Conservation (phyloP, 768 basidiomycete species). For the Boletus reticulatus region DNA sequence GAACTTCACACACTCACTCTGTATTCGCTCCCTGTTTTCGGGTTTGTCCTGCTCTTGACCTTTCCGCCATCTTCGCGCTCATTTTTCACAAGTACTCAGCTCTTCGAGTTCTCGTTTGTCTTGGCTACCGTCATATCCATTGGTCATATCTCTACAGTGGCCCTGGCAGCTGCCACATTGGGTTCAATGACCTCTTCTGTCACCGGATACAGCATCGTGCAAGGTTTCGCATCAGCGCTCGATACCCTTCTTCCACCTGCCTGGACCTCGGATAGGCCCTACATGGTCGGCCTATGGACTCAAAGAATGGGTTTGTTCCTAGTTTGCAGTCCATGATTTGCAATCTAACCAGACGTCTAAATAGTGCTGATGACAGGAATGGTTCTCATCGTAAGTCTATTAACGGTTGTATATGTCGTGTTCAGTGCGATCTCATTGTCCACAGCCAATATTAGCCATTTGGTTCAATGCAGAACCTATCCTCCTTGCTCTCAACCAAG, state of each 20-base stretch:
- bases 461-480: slow-evolving; percentile 86
- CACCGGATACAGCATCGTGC: slow-evolving; percentile 59
- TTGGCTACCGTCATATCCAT: slow-evolving; percentile 83
- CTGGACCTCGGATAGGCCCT: slow-evolving; percentile 86
- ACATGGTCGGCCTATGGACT: slow-evolving; percentile 86
- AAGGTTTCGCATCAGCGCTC: slow-evolving; percentile 82
- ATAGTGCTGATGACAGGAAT: slow-evolving; percentile 61
- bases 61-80: neutral
- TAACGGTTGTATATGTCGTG: neutral
- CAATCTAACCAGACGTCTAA: slow-evolving; percentile 5
- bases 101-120: slow-evolving; percentile 87
- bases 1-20: slow-evolving; percentile 56
- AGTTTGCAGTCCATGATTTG: neutral
- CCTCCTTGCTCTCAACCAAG: slow-evolving; percentile 72
- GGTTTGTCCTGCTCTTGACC: slow-evolving; percentile 41
- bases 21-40: slow-evolving; percentile 72
- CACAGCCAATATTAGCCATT: slow-evolving; percentile 54
- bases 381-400: slow-evolving; percentile 53
- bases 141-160: slow-evolving; percentile 87
- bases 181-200: slow-evolving; percentile 76
- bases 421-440: neutral
- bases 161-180: slow-evolving; percentile 80
- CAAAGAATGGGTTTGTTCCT: slow-evolving; percentile 74
- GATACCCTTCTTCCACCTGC: slow-evolving; percentile 94
- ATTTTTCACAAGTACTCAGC: slow-evolving; percentile 52